Percentiles rank a stretch among this genome's conserved stretches.
Conservation (phyloP, 2,329 filamentous ascomycete species). For the Falciphora oryzae region DNA sequence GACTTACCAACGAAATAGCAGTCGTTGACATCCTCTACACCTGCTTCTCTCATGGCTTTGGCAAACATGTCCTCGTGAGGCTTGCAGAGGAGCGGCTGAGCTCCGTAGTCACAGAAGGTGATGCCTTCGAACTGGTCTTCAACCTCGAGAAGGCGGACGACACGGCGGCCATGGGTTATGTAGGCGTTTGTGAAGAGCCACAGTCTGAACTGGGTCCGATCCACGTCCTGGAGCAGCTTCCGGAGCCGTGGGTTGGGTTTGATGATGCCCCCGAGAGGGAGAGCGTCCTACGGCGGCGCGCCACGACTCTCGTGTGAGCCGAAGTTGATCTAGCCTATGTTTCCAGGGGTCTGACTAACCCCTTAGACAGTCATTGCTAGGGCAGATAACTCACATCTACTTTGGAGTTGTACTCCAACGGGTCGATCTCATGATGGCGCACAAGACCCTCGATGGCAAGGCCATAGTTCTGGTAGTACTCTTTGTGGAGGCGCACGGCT, state of each 20-base stretch:
- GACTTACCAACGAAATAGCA: conserved; percentile 89
- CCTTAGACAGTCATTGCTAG: no score
- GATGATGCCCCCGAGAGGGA: conserved; percentile 81
- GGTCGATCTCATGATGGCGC: conserved; percentile 89
- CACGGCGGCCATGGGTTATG: conserved; percentile 75
- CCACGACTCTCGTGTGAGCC: background rate
- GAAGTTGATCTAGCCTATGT: background rate
- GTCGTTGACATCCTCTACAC: conserved; percentile 57
- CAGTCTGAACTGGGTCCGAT: conserved; percentile 73
- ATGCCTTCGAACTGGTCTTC: conserved; percentile 92
- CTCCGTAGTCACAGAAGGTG: conserved; percentile 86
- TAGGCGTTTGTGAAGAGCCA: conserved; percentile 99
- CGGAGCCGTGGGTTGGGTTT: conserved; percentile 71
- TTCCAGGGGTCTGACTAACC: background rate
- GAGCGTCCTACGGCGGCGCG: conserved; percentile 52
- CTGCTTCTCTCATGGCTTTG: conserved; percentile 84
- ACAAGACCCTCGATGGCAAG: conserved; percentile 95
- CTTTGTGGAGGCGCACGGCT: conserved; percentile 77
- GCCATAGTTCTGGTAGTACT: conserved; percentile 94
- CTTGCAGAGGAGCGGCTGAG: conserved; percentile 75
- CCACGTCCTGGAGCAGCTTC: conserved; percentile 72
- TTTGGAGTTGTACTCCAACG: conserved; percentile 87
- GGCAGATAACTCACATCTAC: conserved; percentile 53
- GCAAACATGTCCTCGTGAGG: conserved; percentile 76
- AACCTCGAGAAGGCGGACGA: conserved; percentile 72